Evolutionary conservation across 306 rosid genomes (phyloP), one percentile per base, ranked within the genome.

Genomic region (Fragaria vesca): DNA sequence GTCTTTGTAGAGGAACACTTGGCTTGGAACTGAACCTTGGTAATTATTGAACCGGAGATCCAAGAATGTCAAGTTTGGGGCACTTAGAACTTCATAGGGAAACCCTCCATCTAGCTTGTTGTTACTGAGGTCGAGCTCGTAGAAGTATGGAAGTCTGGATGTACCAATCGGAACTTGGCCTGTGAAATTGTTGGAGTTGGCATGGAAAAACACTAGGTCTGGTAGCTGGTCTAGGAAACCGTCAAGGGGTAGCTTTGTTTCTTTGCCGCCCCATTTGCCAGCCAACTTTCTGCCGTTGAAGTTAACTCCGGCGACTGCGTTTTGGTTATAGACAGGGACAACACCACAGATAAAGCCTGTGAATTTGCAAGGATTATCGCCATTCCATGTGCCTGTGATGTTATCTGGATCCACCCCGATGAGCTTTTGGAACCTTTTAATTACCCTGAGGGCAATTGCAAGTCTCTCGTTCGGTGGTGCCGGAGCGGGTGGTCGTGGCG

Each of bases 81-180:
- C 63, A 0, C 11, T 9, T 5, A 92, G 79, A 43, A 86, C 86
- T 2, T 74, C 50, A 0, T 0, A 0, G 2, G 98, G 98, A 24
- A 94, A 94, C 3, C 0, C 0, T 1, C 93, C 90, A 0, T 0
- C 0, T 0, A 86, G 26, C 8, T 80, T 73, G 90, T 90, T 92
- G 87, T 89, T 94, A 65, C 97, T 94, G 20, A 94, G 85, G 47
- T 94, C 98, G 1, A 91, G 84, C 85, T 94, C 97, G 82, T 9
- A 94, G 69, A 94, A 88, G 79, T 0, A 93, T 0, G 11, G 2
- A 42, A 51, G 66, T 0, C 6, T 66, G 15, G 1, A 0, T 71
- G 71, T 79, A 0, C 11, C 4, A 0, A 13, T 32, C 0, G 96
- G 96, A 54, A 89, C 8, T 0, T 0, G 0, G 3, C 81, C 82